Conservation (phyloP, 441 rosid species). For the Rhodomyrtus psidioides region DNA sequence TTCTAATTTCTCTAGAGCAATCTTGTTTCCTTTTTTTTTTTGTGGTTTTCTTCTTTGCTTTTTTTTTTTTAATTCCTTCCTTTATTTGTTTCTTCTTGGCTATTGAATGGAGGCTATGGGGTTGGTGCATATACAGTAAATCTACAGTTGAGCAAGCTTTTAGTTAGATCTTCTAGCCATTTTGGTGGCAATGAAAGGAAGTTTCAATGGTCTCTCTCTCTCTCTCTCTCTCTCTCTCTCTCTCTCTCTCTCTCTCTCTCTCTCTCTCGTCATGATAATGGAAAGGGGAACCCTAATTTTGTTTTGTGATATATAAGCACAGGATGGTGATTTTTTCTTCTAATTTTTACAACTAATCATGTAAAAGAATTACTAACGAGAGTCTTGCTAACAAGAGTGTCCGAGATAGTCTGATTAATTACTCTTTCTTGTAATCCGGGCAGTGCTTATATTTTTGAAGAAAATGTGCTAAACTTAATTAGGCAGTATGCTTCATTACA, state of each 20-base stretch:
- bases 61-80: not conserved
- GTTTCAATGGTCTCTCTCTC: slow-evolving; percentile 10
- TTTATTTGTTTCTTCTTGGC: not conserved
- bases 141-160: not conserved
- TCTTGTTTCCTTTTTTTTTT: not conserved
- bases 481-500: not conserved
- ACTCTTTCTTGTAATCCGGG: not conserved
- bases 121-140: not conserved
- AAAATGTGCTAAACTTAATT: not conserved
- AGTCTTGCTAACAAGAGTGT: not conserved
- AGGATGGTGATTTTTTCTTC: not conserved
- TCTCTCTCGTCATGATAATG: not conserved
- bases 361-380: not conserved
- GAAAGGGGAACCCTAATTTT: not conserved
- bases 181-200: slow-evolving; percentile 1
- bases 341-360: not conserved
- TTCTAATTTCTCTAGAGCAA: not conserved
- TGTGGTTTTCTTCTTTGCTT: not conserved
- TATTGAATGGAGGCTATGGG: not conserved
- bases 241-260: not conserved
- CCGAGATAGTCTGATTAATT: not conserved
- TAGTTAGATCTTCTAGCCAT: not conserved
- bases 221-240: not conserved
- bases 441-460: not conserved
- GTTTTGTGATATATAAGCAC: not conserved